Percentiles rank a stretch among this genome's conserved stretches.
phyloP scores from a whole-genome alignment of 1,284 basidiomycete species.

The Stygiomarasmius scandens region DNA sequence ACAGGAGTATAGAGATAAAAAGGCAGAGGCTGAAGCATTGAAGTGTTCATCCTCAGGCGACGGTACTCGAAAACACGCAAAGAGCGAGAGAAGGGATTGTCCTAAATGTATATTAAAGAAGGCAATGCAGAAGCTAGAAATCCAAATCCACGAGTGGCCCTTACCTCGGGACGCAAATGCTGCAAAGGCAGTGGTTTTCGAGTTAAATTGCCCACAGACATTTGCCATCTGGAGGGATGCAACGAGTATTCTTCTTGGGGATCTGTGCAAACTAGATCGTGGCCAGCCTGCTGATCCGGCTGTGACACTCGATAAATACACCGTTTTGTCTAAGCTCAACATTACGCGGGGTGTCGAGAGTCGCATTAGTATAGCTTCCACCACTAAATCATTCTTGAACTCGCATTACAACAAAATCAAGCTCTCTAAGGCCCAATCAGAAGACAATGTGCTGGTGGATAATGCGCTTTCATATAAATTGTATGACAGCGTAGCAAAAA shows the following conservation, averaged over 20 bases:
- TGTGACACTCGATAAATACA: constrained; percentile 11
- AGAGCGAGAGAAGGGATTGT: constrained; percentile 22
- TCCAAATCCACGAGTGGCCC: constrained; percentile 32
- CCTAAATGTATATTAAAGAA: constrained; percentile 34
- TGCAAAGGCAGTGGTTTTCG: constrained; percentile 27
- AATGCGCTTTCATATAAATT: background rate
- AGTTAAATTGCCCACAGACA: constrained; percentile 24
- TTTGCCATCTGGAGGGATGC: constrained; percentile 29
- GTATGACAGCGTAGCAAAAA: background rate
- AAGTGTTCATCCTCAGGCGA: constrained; percentile 13
- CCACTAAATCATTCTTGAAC: constrained; percentile 39
- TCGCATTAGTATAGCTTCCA: constrained; percentile 39
- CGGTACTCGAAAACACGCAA: constrained; percentile 5
- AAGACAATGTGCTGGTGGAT: background rate
- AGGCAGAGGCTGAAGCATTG: background rate
- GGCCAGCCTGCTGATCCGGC: constrained; percentile 11
- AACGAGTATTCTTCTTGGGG: constrained; percentile 25
- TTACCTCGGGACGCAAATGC: constrained; percentile 21
- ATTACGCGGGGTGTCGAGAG: constrained; percentile 9
- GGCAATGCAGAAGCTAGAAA: constrained; percentile 24
- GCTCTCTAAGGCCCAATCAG: constrained; percentile 21
- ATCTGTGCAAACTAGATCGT: constrained; percentile 17
- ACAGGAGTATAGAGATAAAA: background rate
- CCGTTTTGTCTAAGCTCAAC: constrained; percentile 9
- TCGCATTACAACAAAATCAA: constrained; percentile 36